Base-by-base conservation (phyloP, 139 green algal species). In the Dunaliella sp. region DNA sequence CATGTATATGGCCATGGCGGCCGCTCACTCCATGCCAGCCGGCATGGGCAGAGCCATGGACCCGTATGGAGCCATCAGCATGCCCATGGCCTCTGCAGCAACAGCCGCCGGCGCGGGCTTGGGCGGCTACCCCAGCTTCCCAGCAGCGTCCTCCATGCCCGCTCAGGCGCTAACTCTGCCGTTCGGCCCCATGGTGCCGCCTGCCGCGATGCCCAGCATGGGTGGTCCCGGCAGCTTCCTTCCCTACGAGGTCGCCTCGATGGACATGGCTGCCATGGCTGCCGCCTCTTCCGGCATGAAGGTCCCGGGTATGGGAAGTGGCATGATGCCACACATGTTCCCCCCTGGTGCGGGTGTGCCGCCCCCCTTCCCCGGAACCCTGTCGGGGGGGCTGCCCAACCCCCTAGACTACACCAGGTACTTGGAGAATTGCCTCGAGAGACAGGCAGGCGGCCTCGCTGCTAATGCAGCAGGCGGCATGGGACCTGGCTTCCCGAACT, bases 341-440 rank as follows among this genome's bases (percentile, higher is more conserved):
- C 48, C 48, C 48, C 48, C 48, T 26, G 7, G 7, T 16, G 16
- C 16, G 48, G 7, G 7, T 16, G 16, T 16, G 7, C 48, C 48
- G 7, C 16, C 16, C 48, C 48, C 48, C 48, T 26, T 16, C 48
- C 48, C 48, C 48, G 48, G 48, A 7, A n/a, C n/a, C n/a, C 16
- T 65, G 48, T 16, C 48, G 7, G 48, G 48, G 7, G 16, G 7
- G 48, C 48, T 65, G 48, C 48, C 16, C 7, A 65, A 65, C 48
- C 48, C 48, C 48, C 7, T 65, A 16, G 85, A 86, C n/a, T 89
- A 87, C 37, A 80, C 73, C 0, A 84, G 65, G 0, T 89, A 91
- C 48, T 89, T 88, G 77, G 65, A 88, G 33, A 84, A 86, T 30
- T 72, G 89, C 59, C 28, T 88, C 38, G 88, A 89, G 80, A 59